phyloP scores from a whole-genome alignment of 345 rosid genomes.

The Crucihimalaya himalaica region DNA sequence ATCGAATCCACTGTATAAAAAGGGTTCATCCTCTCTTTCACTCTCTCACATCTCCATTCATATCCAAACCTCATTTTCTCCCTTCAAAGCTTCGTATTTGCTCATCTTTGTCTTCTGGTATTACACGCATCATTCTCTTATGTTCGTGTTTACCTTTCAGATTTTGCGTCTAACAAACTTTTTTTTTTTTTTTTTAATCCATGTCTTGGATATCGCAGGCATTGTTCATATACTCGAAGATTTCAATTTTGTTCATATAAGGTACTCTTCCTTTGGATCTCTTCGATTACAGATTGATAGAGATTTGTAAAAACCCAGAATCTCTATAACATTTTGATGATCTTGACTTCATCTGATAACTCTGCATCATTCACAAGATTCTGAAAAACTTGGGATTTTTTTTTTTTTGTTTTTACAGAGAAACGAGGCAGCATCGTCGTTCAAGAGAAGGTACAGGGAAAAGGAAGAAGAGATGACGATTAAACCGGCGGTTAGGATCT shows the following conservation, averaged over 20 bases:
- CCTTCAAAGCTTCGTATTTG: constrained; percentile 16
- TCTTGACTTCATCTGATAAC: not conserved
- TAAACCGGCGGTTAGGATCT: constrained; percentile 72
- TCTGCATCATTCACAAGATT: not conserved
- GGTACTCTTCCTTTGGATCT: constrained; percentile 40
- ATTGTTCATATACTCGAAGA: constrained; percentile 35
- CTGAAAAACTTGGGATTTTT: not conserved
- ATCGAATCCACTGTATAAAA: constrained; percentile 53
- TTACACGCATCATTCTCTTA: constrained; percentile 8
- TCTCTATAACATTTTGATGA: not conserved
- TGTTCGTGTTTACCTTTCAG: not conserved
- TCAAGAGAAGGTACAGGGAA: constrained; percentile 37
- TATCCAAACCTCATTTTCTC: not conserved
- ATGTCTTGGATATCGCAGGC: constrained; percentile 50
- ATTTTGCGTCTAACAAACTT: constrained; percentile 32
- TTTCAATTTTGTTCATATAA: constrained; percentile 44
- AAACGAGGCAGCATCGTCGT: constrained; percentile 33
- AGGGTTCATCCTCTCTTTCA: constrained; percentile 31
- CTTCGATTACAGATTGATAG: not conserved
- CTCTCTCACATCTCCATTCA: constrained; percentile 32
- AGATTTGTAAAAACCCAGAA: not conserved
- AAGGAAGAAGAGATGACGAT: constrained; percentile 63
- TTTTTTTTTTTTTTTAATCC: constrained; percentile 20
- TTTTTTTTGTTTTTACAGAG: constrained; percentile 41
- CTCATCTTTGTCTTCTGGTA: constrained; percentile 29